Evolutionary conservation across 441 rosid species (phyloP).

Genomic region (Sinapis alba): DNA sequence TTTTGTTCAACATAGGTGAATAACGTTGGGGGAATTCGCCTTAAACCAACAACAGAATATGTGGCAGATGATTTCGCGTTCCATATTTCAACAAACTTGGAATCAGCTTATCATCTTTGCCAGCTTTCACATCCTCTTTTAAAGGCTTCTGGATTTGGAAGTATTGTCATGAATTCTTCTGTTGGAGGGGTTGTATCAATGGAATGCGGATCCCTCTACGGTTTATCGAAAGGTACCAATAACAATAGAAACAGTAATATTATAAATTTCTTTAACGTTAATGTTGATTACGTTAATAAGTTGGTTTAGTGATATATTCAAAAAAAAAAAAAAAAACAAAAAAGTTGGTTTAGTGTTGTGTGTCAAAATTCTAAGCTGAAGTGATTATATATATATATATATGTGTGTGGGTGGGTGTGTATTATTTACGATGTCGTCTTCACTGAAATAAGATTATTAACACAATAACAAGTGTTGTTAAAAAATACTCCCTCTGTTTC

Average conservation of each 20-base stretch:
- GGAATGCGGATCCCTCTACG: not conserved
- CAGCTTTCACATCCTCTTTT: conserved; percentile 1
- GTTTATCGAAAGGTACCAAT: not conserved
- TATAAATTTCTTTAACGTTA: not conserved
- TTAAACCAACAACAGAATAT: conserved; percentile 37
- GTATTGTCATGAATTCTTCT: not conserved
- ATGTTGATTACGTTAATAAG: not conserved
- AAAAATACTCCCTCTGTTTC: too few relatives aligned
- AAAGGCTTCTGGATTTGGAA: not conserved
- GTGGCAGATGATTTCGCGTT: conserved; percentile 37
- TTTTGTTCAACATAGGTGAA: conserved; percentile 41
- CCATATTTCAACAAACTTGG: conserved; percentile 43
- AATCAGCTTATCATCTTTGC: conserved; percentile 34
- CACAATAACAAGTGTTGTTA: not conserved
- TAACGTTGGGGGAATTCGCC: conserved; percentile 33
- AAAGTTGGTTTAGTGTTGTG: not conserved
- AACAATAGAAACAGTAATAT: not conserved
- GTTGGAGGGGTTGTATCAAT: not conserved
- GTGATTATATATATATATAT: not conserved
- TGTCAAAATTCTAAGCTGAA: not conserved
- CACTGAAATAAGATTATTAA: not conserved
- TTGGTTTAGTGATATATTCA: not conserved
- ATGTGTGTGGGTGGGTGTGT: not conserved
- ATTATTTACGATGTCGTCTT: not conserved
- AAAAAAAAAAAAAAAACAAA: too few relatives aligned